Evolutionary conservation across 805 yeast species (phyloP), one percentile per base, ranked within the genome.

Genomic region (Candida ipomoeae): DNA sequence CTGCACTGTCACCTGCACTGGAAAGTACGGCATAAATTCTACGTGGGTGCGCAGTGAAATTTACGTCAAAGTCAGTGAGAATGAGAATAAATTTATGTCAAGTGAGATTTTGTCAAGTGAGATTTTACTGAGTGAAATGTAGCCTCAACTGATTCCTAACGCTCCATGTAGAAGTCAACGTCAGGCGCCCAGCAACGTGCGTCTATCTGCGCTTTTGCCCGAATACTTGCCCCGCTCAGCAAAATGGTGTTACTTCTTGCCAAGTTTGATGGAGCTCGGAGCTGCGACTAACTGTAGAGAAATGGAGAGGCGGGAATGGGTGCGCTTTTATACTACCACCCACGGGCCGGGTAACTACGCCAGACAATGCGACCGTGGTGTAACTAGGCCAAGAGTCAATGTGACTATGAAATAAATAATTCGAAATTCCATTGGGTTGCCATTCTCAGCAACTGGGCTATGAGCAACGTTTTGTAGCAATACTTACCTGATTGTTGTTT

Each of bases 131-230:
- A 39, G 23, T 21, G 38, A 45, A 46, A 48, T 58, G 59, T 58
- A 55, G 60, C 61, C 57, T 39, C 61, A 56, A 56, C 61, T 58
- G 61, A 58, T 58, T 58, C 61, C 61, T 56, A 56, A 53, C 60
- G 58, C 48, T 55, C 56, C 60, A 58, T 55, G 29, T 53, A 51
- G 49, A 47, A 44, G 60, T 58, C 61, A 56, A 53, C 61, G 59
- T 49, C 61, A 53, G 61, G 61, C 61, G 61, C 61, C 61, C 61
- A 58, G 61, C 58, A 58, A 56, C 60, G 61, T 58, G 61, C 60
- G 39, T 53, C 48, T 40, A 49, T 58, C 58, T 58, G 50, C 60
- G 61, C 61, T 53, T 56, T 37, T 46, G 58, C 60, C 60, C 52
- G 52, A 33, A 33, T 26, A 54, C 34, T 38, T 45, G 46, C 60